Evolutionary conservation across 179 eudicot species (phyloP).

Genomic region (Kewa caespitosa): DNA sequence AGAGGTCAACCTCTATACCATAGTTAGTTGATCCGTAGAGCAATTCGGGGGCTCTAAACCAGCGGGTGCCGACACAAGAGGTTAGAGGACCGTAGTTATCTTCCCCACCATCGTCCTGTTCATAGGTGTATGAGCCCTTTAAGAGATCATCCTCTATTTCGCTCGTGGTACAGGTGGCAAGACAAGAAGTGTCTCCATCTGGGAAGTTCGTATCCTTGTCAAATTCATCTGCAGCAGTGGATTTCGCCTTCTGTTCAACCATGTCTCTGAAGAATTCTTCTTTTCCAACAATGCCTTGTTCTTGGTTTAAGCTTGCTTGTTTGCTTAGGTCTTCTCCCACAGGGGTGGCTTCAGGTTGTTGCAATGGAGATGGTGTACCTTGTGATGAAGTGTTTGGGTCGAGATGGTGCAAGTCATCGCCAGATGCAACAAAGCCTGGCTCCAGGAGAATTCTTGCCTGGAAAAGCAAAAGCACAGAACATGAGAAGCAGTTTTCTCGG

Average conservation of each 20-base stretch:
- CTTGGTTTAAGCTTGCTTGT: slow-evolving; percentile 36
- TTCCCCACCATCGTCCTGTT: slow-evolving; percentile 52
- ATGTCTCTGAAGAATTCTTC: slow-evolving; percentile 39
- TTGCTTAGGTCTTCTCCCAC: slow-evolving; percentile 15
- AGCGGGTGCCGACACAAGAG: slow-evolving; percentile 94
- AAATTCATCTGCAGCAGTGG: slow-evolving; percentile 38
- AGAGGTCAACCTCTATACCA: slow-evolving; percentile 80
- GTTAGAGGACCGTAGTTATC: slow-evolving; percentile 57
- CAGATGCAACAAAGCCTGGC: slow-evolving; percentile 49
- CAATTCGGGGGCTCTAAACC: slow-evolving; percentile 90
- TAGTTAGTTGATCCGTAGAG: slow-evolving; percentile 82
- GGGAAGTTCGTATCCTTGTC: slow-evolving; percentile 59
- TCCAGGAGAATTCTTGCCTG: slow-evolving; percentile 91
- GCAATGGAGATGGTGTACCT: slow-evolving; percentile 26
- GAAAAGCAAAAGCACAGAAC: slow-evolving; percentile 7
- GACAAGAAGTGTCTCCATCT: slow-evolving; percentile 78
- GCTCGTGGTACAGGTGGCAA: slow-evolving; percentile 78
- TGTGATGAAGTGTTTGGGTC: slow-evolving; percentile 33
- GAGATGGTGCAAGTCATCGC: slow-evolving; percentile 34
- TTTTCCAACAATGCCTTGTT: slow-evolving; percentile 28
- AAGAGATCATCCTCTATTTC: slow-evolving; percentile 65
- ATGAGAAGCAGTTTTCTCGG: not conserved
- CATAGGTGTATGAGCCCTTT: slow-evolving; percentile 49
- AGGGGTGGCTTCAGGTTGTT: slow-evolving; percentile 28
- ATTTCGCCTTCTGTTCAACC: slow-evolving; percentile 44